Evolutionary conservation across 805 yeast species (phyloP).

Genomic region (Candida manassasensis): DNA sequence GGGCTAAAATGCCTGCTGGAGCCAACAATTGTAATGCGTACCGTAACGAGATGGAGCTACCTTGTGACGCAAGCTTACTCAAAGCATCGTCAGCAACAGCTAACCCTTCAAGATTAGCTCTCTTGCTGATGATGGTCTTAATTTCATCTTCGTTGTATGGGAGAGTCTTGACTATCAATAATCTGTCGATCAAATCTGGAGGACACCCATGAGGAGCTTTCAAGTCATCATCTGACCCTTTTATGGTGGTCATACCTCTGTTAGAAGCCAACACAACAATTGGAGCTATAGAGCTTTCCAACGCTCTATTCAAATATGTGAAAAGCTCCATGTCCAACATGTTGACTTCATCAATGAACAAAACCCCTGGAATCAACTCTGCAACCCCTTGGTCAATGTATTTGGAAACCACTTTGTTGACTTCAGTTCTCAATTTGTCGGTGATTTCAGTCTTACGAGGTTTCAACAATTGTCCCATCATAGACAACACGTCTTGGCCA

Average conservation of each 20-base stretch:
- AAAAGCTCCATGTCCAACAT: conserved; percentile 97
- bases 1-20: conserved; percentile 82
- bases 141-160: conserved; percentile 87
- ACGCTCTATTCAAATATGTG: conserved; percentile 88
- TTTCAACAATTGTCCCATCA: conserved; percentile 95
- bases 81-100: conserved; percentile 66
- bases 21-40: conserved; percentile 88
- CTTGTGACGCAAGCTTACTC: conserved; percentile 67
- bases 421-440: conserved; percentile 89
- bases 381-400: conserved; percentile 98
- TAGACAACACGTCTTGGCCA: conserved; percentile 91
- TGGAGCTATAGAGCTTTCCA: conserved; percentile 90
- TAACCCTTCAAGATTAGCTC: conserved; percentile 74
- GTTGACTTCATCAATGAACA: conserved; percentile 96
- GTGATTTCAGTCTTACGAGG: conserved; percentile 97
- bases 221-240: conserved; percentile 81
- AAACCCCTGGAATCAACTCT: conserved; percentile 94
- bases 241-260: conserved; percentile 85
- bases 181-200: conserved; percentile 86
- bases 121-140: conserved; percentile 70
- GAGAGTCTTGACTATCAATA: conserved; percentile 85
- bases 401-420: conserved; percentile 90
- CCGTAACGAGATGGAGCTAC: conserved; percentile 76
- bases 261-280: conserved; percentile 94
- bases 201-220: conserved; percentile 96